Conservation (phyloP, 2,329 filamentous ascomycete genomes). For the Talaromyces pinophilus region DNA sequence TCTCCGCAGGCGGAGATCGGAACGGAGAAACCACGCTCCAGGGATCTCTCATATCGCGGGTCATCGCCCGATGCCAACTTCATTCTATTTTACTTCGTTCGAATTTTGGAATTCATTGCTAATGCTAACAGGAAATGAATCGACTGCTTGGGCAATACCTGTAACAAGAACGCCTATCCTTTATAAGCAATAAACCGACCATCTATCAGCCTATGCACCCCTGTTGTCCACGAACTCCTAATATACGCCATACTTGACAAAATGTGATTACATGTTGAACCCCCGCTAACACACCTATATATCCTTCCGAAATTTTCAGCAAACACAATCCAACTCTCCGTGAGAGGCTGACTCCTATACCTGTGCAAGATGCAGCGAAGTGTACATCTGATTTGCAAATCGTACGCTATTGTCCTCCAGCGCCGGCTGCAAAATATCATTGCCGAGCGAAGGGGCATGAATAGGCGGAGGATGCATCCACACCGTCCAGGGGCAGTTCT, state of each 20-base stretch:
- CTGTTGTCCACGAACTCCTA: not conserved
- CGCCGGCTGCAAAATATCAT: constrained; percentile 37
- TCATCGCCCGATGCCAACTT: not conserved
- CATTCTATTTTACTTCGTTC: not conserved
- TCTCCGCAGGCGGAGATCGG: constrained; percentile 8
- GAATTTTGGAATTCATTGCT: not conserved
- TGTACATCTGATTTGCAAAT: constrained; percentile 38
- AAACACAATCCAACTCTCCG: not conserved
- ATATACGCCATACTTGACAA: constrained; percentile 8
- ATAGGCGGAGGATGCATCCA: constrained; percentile 40
- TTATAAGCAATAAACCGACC: not conserved
- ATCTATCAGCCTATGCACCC: not conserved
- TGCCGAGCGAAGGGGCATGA: constrained; percentile 36
- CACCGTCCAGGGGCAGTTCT: constrained; percentile 44
- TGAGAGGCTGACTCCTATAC: not conserved
- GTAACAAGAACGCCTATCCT: not conserved
- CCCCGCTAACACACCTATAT: not conserved
- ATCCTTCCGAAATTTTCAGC: not conserved
- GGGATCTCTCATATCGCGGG: not conserved
- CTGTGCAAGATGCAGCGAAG: constrained; percentile 35
- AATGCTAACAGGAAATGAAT: not conserved
- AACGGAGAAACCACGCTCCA: constrained; percentile 25
- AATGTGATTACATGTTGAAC: not conserved
- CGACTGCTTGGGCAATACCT: not conserved
- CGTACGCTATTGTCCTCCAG: constrained; percentile 32